These are phyloP conservation scores for Fusarium luffae DNA, from an alignment of 2,329 filamentous ascomycete species.

Conservation along the genomic window DNA sequence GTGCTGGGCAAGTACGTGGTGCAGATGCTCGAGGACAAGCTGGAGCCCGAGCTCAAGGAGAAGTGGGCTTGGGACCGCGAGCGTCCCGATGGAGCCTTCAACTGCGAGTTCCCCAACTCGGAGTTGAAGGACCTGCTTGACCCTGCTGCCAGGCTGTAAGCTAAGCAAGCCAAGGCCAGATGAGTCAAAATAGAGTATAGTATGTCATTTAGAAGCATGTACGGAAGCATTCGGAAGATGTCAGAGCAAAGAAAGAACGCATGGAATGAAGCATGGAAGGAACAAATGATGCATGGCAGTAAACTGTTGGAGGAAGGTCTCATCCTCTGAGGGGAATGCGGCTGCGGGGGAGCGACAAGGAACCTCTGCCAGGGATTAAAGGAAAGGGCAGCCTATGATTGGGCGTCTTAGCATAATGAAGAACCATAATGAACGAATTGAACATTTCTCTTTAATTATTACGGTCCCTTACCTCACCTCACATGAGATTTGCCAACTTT, in stretches of 20 bases:
- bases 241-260: neutral
- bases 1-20: slow-evolving; percentile 70
- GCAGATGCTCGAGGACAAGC: slow-evolving; percentile 62
- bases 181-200: neutral
- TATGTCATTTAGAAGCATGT: slow-evolving; percentile 15
- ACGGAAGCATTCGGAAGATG: slow-evolving; percentile 4
- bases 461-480: neutral
- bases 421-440: slow-evolving; percentile 31
- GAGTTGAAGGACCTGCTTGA: slow-evolving; percentile 66
- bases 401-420: slow-evolving; percentile 21
- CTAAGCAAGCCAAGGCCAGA: slow-evolving; percentile 22
- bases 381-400: slow-evolving; percentile 8
- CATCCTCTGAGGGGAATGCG: slow-evolving; percentile 21
- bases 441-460: slow-evolving; percentile 6
- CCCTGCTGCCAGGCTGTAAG: slow-evolving; percentile 46
- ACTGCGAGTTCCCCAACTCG: slow-evolving; percentile 66
- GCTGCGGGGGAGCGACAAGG: slow-evolving; percentile 14
- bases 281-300: slow-evolving; percentile 1
- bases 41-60: slow-evolving; percentile 56
- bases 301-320: slow-evolving; percentile 10
- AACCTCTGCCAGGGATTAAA: slow-evolving; percentile 7
- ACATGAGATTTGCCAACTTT: neutral
- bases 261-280: slow-evolving; percentile 3
- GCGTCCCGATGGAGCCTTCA: slow-evolving; percentile 62
- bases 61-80: slow-evolving; percentile 71